Percentiles rank a stretch among this genome's conserved stretches.
phyloP scores from a whole-genome alignment of 2,329 filamentous ascomycete genomes.

The Calonectria montana region DNA sequence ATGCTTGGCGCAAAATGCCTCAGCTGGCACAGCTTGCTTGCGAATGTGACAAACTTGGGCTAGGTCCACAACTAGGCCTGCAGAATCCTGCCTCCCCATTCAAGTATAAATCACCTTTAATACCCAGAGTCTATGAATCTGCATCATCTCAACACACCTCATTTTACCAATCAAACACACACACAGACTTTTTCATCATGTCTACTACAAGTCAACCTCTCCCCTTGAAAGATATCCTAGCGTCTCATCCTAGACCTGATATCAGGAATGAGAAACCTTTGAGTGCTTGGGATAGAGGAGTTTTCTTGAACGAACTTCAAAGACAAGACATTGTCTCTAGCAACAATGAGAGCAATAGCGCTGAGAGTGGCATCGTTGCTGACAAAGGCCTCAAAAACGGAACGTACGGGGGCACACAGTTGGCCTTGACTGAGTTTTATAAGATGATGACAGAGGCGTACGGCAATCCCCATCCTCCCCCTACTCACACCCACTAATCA shows the following conservation, averaged over 20 bases:
- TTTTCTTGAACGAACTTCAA: conserved; percentile 30
- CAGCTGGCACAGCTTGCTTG: background rate
- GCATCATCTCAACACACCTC: background rate
- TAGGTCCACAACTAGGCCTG: background rate
- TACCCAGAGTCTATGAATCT: background rate
- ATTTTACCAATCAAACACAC: background rate
- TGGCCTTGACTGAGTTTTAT: conserved; percentile 29
- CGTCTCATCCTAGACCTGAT: background rate
- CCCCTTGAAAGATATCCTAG: background rate
- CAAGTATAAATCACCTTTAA: background rate
- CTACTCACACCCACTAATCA: background rate
- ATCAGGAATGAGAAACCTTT: background rate
- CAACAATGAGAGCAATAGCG: conserved; percentile 5
- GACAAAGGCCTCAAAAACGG: conserved; percentile 18
- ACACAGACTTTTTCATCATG: background rate
- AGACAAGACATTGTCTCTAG: conserved; percentile 16
- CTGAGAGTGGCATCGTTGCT: conserved; percentile 4
- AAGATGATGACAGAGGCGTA: conserved; percentile 28
- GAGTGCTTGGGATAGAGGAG: conserved; percentile 27
- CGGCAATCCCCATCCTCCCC: background rate
- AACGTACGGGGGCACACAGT: conserved; percentile 18
- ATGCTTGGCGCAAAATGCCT: too few relatives aligned
- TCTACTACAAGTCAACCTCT: background rate
- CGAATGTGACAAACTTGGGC: background rate
- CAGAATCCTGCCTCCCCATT: background rate